Conservation (phyloP, 2,329 filamentous ascomycete genomes). For the Ascochyta fabae region DNA sequence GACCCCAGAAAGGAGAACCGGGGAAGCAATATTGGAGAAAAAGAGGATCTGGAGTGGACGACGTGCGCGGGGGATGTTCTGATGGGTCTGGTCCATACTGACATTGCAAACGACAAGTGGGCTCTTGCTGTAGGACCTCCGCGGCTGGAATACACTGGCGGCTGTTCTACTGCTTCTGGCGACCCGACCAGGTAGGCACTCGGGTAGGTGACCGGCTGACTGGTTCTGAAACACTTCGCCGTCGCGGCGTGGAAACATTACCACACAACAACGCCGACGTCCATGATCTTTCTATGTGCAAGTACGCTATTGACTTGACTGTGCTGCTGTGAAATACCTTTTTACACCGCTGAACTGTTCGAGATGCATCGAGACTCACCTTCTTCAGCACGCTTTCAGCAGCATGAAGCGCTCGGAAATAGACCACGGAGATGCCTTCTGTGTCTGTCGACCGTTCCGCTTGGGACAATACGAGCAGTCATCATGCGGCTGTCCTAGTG, state of each 20-base stretch:
- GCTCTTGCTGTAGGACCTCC: not conserved
- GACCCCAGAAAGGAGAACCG: not conserved
- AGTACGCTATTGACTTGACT: not conserved
- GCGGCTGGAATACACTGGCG: not conserved
- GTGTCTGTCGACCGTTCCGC: conserved; percentile 1
- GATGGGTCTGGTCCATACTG: not conserved
- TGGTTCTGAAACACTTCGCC: not conserved
- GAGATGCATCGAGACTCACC: conserved; percentile 2
- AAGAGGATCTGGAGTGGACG: not conserved
- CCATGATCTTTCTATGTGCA: not conserved
- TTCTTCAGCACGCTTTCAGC: not conserved
- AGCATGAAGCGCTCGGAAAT: not conserved
- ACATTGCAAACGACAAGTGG: not conserved
- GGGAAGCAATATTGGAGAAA: not conserved
- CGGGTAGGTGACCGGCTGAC: not conserved
- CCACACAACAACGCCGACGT: not conserved
- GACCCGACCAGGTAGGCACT: too few species aligned
- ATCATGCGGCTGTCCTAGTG: not conserved
- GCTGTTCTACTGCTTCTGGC: not conserved
- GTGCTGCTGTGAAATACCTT: not conserved
- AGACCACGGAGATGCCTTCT: conserved; percentile 2
- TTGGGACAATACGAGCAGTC: not conserved
- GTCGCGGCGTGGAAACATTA: not conserved
- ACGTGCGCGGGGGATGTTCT: not conserved
- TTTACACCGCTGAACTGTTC: not conserved